Evolutionary conservation across 495 filamentous ascomycete genomes (phyloP), one percentile per base, ranked within the genome.

Genomic region (Talaromyces nanjingensis): DNA sequence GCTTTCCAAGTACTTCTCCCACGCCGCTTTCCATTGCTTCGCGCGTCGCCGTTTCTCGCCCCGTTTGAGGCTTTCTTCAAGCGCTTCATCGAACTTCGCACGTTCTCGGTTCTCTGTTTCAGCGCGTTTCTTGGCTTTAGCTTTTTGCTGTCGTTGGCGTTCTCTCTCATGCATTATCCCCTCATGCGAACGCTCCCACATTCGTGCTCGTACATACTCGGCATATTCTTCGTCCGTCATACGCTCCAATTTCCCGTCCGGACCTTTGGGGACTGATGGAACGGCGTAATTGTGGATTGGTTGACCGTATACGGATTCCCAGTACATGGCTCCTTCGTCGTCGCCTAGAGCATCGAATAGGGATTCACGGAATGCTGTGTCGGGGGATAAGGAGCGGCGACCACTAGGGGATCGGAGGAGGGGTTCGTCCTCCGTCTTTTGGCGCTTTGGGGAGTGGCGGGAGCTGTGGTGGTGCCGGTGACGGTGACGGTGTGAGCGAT

Each of bases 321-420:
- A 98, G 78, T 91, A 98, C 37, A 84, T 85, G 49, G 94, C 94
- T 42, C 94, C 94, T 77, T 98, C 94, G 75, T 98, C 94, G 75
- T 98, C 94, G 45, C 92, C 96, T 73, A 98, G 87, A n/a, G 94
- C 94, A 74, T 98, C 94, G 79, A 98, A 97, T 56, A 98, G 86
- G n/a, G 91, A 94, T 77, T 96, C 91, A 27, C 91, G 88, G 75
- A 98, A 98, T 16, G 93, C 92, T 9, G 81, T 76, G 20, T 87
- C 83, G 5, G 89, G 80, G 66, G 87, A 82, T 39, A 62, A 20
- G 14, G 16, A 83, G 60, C 42, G 53, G 33, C 39, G 67, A 42
- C 42, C 45, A 55, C 58, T 18, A 31, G 42, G 18, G 7, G 62
- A 59, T 18, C 53, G 56, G 12, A 63, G 33, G 39, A 64, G 60